Base-by-base conservation (phyloP, 1,284 basidiomycete species). In the Ceratobasidium sp. region DNA sequence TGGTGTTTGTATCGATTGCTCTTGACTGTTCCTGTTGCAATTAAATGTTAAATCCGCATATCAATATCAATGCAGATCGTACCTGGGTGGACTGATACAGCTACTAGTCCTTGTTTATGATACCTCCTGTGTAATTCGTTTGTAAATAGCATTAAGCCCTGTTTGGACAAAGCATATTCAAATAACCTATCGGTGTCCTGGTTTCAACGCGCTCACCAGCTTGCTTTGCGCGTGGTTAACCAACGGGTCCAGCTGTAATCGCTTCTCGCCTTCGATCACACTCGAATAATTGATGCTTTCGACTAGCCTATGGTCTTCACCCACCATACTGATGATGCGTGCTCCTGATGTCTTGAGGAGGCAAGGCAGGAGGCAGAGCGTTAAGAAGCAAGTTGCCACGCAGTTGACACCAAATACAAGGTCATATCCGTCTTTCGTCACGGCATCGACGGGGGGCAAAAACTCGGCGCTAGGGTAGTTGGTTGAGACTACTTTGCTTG, bases 61-160 rank as follows among this genome's bases (percentile, higher is more conserved):
- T 30, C 8, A 26, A 23, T 26, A 52, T n/a, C 8, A n/a, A n/a
- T n/a, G 18, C 9, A 48, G 36, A 18, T 45, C 21, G 26, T 48
- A 72, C 75, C 75, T 55, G 75, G 75, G 36, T 74, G 64, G 5
- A 74, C 36, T 5, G 75, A 59, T 23, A 75, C 75, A 6, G 74
- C 75, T 39, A 75, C 53, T 28, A 76, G 59, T 3, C 72, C 75
- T 53, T 73, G 74, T 28, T 64, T 58, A 45, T 67, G 74, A 34
- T 76, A 76, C 23, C 74, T 71, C n/a, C 75, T 46, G 9, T 74
- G 74, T 8, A 76, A 41, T 43, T 75, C 75, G 28, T 71, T 74
- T 18, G 72, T 72, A 48, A 74, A 76, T 23, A 73, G 36, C 46
- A 74, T 69, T 23, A 71, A 43, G 10, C 46, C 75, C 75, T 74